These are phyloP conservation scores for Fusarium sarcochroum DNA, from an alignment of 2,329 filamentous ascomycete genomes.

Conservation along the genomic window DNA sequence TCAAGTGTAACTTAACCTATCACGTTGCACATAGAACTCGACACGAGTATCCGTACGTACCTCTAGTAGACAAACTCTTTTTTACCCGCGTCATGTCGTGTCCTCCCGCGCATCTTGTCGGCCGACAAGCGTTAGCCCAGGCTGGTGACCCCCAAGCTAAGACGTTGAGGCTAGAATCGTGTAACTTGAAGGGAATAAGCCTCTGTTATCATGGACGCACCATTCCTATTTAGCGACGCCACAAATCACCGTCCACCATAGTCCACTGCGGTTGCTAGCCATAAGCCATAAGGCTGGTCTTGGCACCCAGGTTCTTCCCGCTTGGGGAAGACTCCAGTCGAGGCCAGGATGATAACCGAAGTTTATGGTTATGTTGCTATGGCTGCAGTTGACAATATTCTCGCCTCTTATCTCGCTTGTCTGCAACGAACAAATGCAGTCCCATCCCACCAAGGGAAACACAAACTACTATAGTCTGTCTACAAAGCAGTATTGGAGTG, in stretches of 20 bases:
- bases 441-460: no score
- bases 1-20: slow-evolving; percentile 18
- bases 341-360: slow-evolving; percentile 4
- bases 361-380: neutral
- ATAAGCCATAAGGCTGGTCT: slow-evolving; percentile 6
- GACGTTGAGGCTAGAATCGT: slow-evolving; percentile 13
- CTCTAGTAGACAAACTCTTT: neutral
- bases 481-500: no score
- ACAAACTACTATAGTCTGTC: no score
- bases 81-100: slow-evolving; percentile 3
- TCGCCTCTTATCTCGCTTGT: no score
- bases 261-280: neutral
- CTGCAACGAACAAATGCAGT: neutral
- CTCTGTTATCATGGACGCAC: neutral
- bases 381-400: no score
- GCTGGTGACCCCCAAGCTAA: neutral
- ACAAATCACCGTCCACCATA: slow-evolving; percentile 3
- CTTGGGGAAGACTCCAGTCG: slow-evolving; percentile 2
- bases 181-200: slow-evolving; percentile 2
- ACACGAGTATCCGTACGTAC: no score
- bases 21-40: slow-evolving; percentile 7
- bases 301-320: neutral
- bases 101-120: neutral
- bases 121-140: neutral
- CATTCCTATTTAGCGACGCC: slow-evolving; percentile 27